A percentile compares a stretch with the other conserved stretches of the same genome.
phyloP scores from a whole-genome alignment of 2,329 filamentous ascomycete genomes.

The Ceratocystis cubensis region DNA sequence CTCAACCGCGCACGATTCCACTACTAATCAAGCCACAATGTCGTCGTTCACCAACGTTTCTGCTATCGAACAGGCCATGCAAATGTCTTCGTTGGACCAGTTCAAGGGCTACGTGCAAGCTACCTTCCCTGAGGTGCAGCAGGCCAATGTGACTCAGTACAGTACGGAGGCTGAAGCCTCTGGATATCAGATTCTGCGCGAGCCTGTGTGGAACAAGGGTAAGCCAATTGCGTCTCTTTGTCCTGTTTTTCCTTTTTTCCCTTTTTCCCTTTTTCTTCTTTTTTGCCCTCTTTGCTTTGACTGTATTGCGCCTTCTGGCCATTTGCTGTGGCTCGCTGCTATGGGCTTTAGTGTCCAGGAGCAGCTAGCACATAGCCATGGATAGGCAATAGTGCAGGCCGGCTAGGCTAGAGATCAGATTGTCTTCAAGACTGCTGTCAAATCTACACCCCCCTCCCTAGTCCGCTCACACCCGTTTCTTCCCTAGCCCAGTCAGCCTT shows the following conservation, averaged over 20 bases:
- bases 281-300: constrained; percentile 5
- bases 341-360: neutral
- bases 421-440: neutral
- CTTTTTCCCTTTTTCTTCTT: constrained; percentile 13
- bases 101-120: constrained; percentile 48
- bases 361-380: no score
- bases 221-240: constrained; percentile 24
- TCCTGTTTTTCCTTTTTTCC: constrained; percentile 5
- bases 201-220: constrained; percentile 57
- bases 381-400: no score
- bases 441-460: constrained; percentile 13
- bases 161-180: constrained; percentile 38
- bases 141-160: constrained; percentile 43
- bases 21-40: constrained; percentile 35
- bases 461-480: constrained; percentile 17
- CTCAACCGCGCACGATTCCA: constrained; percentile 39
- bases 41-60: constrained; percentile 44
- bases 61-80: constrained; percentile 48
- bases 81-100: constrained; percentile 46
- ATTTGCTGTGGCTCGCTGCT: neutral
- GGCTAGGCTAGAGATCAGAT: no score
- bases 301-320: constrained; percentile 7
- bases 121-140: constrained; percentile 43
- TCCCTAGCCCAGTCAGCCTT: constrained; percentile 19
- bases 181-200: constrained; percentile 49